phyloP scores from a whole-genome alignment of 2,329 filamentous ascomycete genomes.

The Clonostachys sp. region DNA sequence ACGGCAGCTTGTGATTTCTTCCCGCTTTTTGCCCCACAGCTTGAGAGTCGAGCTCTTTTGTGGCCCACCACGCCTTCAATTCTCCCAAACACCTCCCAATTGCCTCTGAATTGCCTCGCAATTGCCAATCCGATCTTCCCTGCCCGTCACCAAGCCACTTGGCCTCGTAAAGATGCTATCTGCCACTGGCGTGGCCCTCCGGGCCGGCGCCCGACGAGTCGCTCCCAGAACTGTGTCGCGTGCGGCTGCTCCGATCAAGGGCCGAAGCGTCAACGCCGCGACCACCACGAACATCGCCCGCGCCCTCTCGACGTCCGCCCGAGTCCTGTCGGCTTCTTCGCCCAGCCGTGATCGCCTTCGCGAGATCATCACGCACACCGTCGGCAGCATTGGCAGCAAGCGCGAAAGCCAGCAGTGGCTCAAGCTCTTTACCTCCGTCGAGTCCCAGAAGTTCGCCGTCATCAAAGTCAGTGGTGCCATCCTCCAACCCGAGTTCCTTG shows the following conservation, averaged over 20 bases:
- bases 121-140: background rate
- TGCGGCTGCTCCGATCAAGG: slow-evolving; percentile 9
- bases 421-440: slow-evolving; percentile 94
- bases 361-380: slow-evolving; percentile 45
- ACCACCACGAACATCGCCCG: slow-evolving; percentile 15
- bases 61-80: too few relatives aligned
- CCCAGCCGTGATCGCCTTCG: slow-evolving; percentile 18
- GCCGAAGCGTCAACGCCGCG: slow-evolving; percentile 13
- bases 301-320: slow-evolving; percentile 8
- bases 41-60: too few relatives aligned
- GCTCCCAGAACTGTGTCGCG: slow-evolving; percentile 19
- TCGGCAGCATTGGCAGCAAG: slow-evolving; percentile 95
- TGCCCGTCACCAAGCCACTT: slow-evolving; percentile 12
- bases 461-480: slow-evolving; percentile 98
- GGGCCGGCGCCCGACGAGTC: slow-evolving; percentile 36
- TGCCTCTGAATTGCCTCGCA: too few relatives aligned
- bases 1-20: too few relatives aligned
- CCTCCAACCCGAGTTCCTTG: slow-evolving; percentile 70
- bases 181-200: slow-evolving; percentile 31
- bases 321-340: slow-evolving; percentile 1
- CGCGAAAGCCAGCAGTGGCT: slow-evolving; percentile 96
- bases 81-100: too few relatives aligned
- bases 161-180: slow-evolving; percentile 31
- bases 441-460: slow-evolving; percentile 94
- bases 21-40: too few relatives aligned